phyloP scores from a whole-genome alignment of 2,329 filamentous ascomycete species.

The Alternaria burnsii region DNA sequence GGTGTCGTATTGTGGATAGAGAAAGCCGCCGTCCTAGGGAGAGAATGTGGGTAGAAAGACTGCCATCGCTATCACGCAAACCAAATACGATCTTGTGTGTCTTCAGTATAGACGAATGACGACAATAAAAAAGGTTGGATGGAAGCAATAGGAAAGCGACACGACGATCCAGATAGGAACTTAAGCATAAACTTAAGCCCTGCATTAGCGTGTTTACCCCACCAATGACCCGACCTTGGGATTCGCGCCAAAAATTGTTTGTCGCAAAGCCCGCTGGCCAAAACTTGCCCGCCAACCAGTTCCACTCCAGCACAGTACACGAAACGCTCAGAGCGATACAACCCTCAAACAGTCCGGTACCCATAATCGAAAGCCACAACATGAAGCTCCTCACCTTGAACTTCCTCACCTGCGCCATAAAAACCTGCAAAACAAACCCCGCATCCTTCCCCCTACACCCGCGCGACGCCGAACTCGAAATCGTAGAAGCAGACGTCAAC shows the following conservation, averaged over 20 bases:
- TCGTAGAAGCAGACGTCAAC: slow-evolving; percentile 83
- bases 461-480: slow-evolving; percentile 87
- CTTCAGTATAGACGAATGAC: neutral
- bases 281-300: slow-evolving; percentile 50
- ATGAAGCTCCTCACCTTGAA: slow-evolving; percentile 98
- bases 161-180: neutral
- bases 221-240: neutral
- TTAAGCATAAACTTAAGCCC: slow-evolving; percentile 33
- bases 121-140: neutral
- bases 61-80: neutral
- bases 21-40: neutral
- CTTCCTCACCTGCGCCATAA: slow-evolving; percentile 95
- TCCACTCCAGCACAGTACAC: neutral
- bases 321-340: neutral
- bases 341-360: neutral
- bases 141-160: neutral
- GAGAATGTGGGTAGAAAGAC: neutral
- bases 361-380: neutral
- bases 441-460: slow-evolving; percentile 90
- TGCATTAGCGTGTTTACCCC: slow-evolving; percentile 18
- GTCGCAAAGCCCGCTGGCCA: slow-evolving; percentile 2
- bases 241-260: slow-evolving; percentile 12
- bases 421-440: slow-evolving; percentile 85
- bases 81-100: neutral
- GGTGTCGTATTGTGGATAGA: neutral